Base-by-base conservation (phyloP, 2,329 filamentous ascomycete genomes). In the Verticillium zaregamsianum region DNA sequence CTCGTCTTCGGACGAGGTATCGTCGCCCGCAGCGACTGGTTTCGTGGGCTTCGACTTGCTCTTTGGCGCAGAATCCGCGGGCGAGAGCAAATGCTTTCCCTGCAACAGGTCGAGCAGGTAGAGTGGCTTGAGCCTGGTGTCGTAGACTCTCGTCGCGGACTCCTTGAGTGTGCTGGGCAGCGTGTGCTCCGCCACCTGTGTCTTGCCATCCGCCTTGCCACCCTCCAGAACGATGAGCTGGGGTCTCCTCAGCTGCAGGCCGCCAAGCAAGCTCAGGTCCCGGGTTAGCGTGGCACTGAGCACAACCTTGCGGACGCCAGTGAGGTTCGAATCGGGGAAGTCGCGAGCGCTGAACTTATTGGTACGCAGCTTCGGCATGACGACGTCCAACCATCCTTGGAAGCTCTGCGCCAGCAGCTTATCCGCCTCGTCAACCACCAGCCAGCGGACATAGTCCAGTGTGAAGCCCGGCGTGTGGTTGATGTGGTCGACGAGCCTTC, bases 351-450 rank as follows among this genome's bases (percentile, higher is more conserved):
- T 80, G 66, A 81, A 81, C 52, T 80, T 79, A 2, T 73, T 73
- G 2, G 73, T 74, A 40, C 81, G 80, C 64, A 91, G 80, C 55
- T 79, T 78, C 17, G 88, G 84, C 70, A 92, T 88, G 7, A 95
- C 85, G 0, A 89, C 78, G 49, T 88, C 86, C 3, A 96, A 80
- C 93, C 93, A 97, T 69, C 94, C 90, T 72, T 97, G 93, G 74
- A 95, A 97, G 70, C 90, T 93, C 73, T 98, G 92, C 54, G 93
- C 90, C 6, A 98, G 83, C 14, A 98, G 80, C 71, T 95, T 92
- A 74, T 98, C 94, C 12, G 94, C 95, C 76, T 98, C 94, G 69
- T 98, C 94, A 55, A 97, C 90, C 3, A 97, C 86, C 0, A 98
- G 81, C 93, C 93, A 98, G 64, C 91, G 86, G 5, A 97, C 80